Base-by-base conservation (phyloP, 768 basidiomycete genomes). In the Collybia sp. region DNA sequence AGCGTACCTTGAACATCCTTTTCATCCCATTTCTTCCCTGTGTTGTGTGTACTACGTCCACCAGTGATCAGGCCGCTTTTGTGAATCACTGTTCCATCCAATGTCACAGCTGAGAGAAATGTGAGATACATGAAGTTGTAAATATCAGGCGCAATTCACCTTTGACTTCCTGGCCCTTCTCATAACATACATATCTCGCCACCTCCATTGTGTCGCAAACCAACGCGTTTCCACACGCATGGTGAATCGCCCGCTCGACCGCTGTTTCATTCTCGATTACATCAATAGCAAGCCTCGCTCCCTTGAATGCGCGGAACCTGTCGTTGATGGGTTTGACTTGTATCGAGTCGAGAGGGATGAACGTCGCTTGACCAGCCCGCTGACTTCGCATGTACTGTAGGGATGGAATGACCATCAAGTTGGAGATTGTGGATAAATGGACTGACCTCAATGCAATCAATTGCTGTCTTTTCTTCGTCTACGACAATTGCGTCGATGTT, bases 41-140 rank as follows among this genome's bases (percentile, higher is more conserved):
- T 82, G 39, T 72, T 76, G 50, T 85, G 84, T 0, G 85, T 77
- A 55, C 91, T 90, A 40, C 82, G 75, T 19, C 96, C 96, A 68
- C 96, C 96, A 30, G 96, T 99, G 60, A 99, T 98, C 40, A 95
- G 69, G 50, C 96, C 96, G 53, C 91, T 93, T 70, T 94, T 94
- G 65, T 99, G 96, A 40, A 99, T 97, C 49, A 99, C 72, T 2
- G 94, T 98, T 1, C 96, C 96, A 37, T 98, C 94, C 36, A 99
- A 71, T 0, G 96, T 96, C 16, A 99, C 96, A 49, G 94, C 96
- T 94, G 47, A 35, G 18, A 30, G 44, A 30, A 16, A 10, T 39
- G 39, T 47, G 36, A 42, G 15, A 17, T 15, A 18, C 2, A 19
- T 13, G 16, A 5, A 5, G 15, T n/a, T 40, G n/a, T 1, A 15